Conservation (phyloP, 495 filamentous ascomycete species). For the Trichoderma gamsii region DNA sequence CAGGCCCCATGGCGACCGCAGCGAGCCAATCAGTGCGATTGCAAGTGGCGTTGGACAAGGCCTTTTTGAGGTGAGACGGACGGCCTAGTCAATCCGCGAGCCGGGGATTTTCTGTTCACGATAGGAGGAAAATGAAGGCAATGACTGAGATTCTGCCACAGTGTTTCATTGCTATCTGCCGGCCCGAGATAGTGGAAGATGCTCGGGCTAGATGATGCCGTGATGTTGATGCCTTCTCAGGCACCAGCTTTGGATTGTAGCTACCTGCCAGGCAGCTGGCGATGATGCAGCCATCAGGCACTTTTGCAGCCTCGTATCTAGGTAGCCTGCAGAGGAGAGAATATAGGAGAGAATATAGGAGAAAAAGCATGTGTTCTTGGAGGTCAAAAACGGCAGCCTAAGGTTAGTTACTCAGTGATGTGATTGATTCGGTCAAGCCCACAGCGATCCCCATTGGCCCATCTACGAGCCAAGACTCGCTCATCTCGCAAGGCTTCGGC, state of each 20-base stretch:
- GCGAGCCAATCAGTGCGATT: neutral
- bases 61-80: neutral
- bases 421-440: neutral
- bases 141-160: neutral
- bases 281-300: no score
- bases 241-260: neutral
- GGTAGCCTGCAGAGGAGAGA: no score
- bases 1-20: neutral
- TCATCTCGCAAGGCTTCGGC: neutral
- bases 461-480: neutral
- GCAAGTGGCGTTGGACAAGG: neutral
- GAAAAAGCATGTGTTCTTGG: no score
- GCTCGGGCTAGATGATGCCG: neutral
- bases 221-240: constrained; percentile 4
- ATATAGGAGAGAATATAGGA: no score
- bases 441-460: neutral
- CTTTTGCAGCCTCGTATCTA: no score
- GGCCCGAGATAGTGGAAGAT: neutral
- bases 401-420: no score
- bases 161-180: neutral
- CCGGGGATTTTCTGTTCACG: no score
- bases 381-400: no score
- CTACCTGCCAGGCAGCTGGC: no score
- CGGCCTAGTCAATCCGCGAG: no score
- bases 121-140: no score